Conservation (phyloP, 176 grass and related monocot species). For the Bolboschoenus planiculmis region DNA sequence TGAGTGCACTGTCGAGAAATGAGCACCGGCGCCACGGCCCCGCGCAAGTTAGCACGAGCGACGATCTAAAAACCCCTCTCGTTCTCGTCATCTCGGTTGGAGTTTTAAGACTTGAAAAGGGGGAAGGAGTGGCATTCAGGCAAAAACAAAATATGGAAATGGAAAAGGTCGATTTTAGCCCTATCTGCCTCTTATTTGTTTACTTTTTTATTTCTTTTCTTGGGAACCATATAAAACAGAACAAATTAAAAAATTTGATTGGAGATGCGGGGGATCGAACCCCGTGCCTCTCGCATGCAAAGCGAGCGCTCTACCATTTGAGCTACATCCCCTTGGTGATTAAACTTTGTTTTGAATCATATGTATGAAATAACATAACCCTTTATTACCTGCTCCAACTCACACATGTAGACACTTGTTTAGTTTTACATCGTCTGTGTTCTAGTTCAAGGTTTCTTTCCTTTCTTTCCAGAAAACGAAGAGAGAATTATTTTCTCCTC, state of each 20-base stretch:
- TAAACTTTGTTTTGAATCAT: too few relatives aligned
- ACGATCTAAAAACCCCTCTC: not conserved
- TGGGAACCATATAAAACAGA: too few relatives aligned
- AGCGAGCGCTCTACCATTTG: conserved; percentile 99
- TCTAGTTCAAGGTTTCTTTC: too few relatives aligned
- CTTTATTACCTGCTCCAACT: too few relatives aligned
- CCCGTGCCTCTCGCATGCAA: conserved; percentile 99
- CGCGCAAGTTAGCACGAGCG: not conserved
- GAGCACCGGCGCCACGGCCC: not conserved
- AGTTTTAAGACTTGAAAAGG: too few relatives aligned
- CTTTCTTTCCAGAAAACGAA: too few relatives aligned
- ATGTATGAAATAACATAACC: too few relatives aligned
- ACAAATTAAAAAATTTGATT: not conserved
- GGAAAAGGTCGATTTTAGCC: not conserved
- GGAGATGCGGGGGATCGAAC: conserved; percentile 93
- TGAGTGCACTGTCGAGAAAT: not conserved
- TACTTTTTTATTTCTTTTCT: too few relatives aligned
- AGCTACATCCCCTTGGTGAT: conserved; percentile 64
- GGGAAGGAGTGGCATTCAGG: not conserved
- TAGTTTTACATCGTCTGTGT: too few relatives aligned
- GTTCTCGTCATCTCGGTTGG: not conserved
- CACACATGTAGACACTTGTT: too few relatives aligned
- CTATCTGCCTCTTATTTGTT: too few relatives aligned
- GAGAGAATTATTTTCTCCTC: too few relatives aligned
- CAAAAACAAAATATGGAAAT: not conserved